phyloP scores from a whole-genome alignment of 139 green algal genomes.

The Chlamydomonas sp. region DNA sequence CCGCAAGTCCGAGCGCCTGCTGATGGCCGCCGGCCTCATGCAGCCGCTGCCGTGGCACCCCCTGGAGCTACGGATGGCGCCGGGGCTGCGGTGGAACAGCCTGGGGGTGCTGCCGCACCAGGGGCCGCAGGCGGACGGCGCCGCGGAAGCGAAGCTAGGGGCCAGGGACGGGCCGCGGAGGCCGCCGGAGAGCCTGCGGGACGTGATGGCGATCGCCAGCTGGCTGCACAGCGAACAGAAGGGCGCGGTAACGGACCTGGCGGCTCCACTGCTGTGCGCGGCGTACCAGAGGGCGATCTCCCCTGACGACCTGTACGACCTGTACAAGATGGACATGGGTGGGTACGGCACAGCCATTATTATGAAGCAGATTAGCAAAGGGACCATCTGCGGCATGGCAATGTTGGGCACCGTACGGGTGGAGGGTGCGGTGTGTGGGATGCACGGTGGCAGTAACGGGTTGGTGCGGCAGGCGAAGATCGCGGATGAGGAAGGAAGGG shows the following conservation, averaged over 20 bases:
- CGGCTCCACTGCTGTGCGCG: neutral
- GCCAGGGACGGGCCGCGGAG: no score
- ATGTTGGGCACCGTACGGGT: no score
- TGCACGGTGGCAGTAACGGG: no score
- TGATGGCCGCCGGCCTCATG: neutral
- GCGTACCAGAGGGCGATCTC: constrained; percentile 16
- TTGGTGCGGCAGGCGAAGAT: no score
- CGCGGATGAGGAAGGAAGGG: no score
- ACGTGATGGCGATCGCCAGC: neutral
- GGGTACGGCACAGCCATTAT: neutral
- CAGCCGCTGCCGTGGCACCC: no score
- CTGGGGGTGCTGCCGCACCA: neutral
- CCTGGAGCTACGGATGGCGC: no score
- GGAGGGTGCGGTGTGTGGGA: no score
- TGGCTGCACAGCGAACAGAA: neutral
- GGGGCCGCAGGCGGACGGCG: neutral
- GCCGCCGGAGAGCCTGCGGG: neutral
- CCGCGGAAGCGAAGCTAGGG: no score
- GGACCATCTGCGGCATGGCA: no score
- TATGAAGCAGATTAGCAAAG: no score
- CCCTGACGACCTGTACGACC: constrained; percentile 22
- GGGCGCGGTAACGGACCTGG: neutral
- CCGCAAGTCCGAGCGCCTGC: constrained; percentile 21
- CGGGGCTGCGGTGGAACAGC: neutral
- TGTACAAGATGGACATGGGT: constrained; percentile 22